Conservation (phyloP, 164 flowering plant genomes). For the Dillenia suffruticosa region DNA sequence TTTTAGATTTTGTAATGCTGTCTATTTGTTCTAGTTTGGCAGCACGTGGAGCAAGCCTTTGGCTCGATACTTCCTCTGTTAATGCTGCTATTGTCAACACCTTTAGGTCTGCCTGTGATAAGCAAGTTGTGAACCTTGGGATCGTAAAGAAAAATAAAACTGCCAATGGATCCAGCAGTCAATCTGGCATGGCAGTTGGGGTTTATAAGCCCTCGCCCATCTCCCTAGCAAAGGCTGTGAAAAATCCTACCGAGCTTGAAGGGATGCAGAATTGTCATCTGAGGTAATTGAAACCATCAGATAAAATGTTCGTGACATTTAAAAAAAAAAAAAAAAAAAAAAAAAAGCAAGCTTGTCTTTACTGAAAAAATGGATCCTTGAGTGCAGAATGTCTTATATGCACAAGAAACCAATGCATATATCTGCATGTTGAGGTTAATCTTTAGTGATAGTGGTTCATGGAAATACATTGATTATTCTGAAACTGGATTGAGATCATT, state of each 20-base stretch:
- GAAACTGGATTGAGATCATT: too few species aligned
- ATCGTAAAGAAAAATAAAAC: slow-evolving; percentile 25
- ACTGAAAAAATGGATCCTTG: too few species aligned
- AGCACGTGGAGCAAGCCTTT: slow-evolving; percentile 49
- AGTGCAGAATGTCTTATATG: too few species aligned
- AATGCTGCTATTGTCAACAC: slow-evolving; percentile 80
- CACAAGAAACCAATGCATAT: too few species aligned
- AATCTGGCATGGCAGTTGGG: slow-evolving; percentile 36
- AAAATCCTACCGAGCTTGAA: slow-evolving; percentile 78
- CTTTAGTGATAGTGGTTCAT: too few species aligned
- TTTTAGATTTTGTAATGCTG: too few species aligned
- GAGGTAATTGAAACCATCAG: slow-evolving; percentile 40
- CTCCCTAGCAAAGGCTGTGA: slow-evolving; percentile 70
- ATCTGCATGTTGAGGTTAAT: too few species aligned
- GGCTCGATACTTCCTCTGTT: slow-evolving; percentile 80
- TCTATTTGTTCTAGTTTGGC: slow-evolving; percentile 55
- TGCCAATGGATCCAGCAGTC: slow-evolving; percentile 19
- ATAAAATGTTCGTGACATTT: neutral
- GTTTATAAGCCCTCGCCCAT: slow-evolving; percentile 63
- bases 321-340: too few species aligned
- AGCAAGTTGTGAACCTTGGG: slow-evolving; percentile 15
- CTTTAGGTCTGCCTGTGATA: slow-evolving; percentile 55
- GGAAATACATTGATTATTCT: too few species aligned
- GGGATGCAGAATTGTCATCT: slow-evolving; percentile 86
- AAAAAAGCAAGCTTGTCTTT: neutral